Percentiles rank a stretch among this genome's conserved stretches.
These are phyloP conservation scores for Dioszegia crocea DNA, from an alignment of 768 basidiomycete genomes.

Conservation along the genomic window DNA sequence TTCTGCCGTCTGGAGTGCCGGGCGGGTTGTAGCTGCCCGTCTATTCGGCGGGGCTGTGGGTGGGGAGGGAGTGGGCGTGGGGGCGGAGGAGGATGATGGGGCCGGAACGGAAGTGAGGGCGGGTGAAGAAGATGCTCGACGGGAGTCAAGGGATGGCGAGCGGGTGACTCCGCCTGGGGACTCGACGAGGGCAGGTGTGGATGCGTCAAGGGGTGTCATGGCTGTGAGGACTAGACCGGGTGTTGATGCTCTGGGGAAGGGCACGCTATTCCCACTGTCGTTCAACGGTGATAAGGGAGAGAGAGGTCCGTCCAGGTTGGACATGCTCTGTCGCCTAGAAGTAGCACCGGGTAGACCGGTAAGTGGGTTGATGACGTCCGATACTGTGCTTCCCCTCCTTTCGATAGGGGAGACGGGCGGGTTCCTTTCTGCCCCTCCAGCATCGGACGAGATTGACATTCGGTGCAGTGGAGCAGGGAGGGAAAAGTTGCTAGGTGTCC, in stretches of 20 bases:
- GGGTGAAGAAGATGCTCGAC: background rate
- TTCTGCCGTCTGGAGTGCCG: conserved; percentile 34
- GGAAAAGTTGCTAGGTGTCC: conserved; percentile 38
- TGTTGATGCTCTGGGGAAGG: conserved; percentile 19
- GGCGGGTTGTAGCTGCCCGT: background rate
- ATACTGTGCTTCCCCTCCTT: conserved; percentile 12
- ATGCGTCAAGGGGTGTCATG: conserved; percentile 21
- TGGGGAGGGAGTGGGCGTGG: background rate
- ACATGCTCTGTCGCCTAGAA: conserved; percentile 21
- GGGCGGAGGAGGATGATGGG: background rate
- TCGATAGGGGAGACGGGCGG: background rate
- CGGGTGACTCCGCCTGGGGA: no score
- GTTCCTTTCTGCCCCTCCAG: background rate
- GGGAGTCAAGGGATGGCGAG: conserved; percentile 11
- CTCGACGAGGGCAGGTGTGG: conserved; percentile 3
- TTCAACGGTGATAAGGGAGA: background rate
- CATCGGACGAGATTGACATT: conserved; percentile 5
- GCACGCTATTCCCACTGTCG: conserved; percentile 7
- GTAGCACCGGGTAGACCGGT: conserved; percentile 34
- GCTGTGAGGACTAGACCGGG: conserved; percentile 26
- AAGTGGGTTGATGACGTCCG: conserved; percentile 41
- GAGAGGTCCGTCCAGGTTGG: background rate
- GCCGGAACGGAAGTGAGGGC: background rate
- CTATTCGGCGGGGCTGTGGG: background rate
- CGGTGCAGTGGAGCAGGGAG: conserved; percentile 30